Evolutionary conservation across 2,329 filamentous ascomycete species (phyloP).

Genomic region (Claviceps sp.): DNA sequence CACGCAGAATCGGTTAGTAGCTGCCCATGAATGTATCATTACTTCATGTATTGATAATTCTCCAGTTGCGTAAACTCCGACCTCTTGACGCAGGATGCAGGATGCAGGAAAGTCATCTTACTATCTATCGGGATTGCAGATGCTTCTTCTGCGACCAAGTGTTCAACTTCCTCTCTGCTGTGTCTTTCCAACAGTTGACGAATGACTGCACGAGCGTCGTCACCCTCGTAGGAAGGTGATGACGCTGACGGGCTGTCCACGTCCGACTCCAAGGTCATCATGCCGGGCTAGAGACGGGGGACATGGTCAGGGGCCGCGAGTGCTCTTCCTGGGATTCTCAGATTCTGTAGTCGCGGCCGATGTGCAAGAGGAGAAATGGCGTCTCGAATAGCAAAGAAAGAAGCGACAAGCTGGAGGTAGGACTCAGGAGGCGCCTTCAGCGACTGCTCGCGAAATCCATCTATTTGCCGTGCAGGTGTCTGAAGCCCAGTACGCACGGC

Average conservation of each 20-base stretch:
- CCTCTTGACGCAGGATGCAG: neutral
- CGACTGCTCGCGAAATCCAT: neutral
- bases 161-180: slow-evolving; percentile 7
- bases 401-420: neutral
- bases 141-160: slow-evolving; percentile 7
- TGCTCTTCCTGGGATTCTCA: neutral
- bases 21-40: neutral
- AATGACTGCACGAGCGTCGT: slow-evolving; percentile 4
- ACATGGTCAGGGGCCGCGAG: slow-evolving; percentile 4
- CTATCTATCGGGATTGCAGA: slow-evolving; percentile 1
- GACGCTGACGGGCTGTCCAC: slow-evolving; percentile 4
- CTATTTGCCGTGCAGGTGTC: neutral
- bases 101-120: neutral
- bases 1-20: neutral
- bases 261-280: slow-evolving; percentile 10
- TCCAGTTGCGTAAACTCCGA: no score
- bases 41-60: no score
- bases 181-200: slow-evolving; percentile 7
- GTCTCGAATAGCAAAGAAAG: no score
- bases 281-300: slow-evolving; percentile 8
- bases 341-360: neutral
- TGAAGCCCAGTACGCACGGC: neutral
- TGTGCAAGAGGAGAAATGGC: neutral
- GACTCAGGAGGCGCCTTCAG: neutral
- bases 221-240: slow-evolving; percentile 3